These are phyloP conservation scores for Raffaelea albimanens DNA, from an alignment of 2,329 filamentous ascomycete species.

Conservation along the genomic window DNA sequence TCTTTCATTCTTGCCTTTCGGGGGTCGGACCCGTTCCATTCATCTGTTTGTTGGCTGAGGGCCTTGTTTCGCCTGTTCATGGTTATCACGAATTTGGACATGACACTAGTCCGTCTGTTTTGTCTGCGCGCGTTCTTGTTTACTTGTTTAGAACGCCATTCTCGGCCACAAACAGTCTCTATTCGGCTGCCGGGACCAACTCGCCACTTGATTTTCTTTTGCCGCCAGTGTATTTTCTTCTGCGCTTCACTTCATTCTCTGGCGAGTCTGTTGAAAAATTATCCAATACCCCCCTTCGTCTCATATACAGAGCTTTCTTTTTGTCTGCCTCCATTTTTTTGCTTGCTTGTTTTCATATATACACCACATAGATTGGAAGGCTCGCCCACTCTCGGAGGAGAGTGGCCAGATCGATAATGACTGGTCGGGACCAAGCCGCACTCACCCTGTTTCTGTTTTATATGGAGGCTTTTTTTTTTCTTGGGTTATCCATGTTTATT, in stretches of 20 bases:
- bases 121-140: no score
- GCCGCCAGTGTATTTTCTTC: background rate
- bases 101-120: background rate
- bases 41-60: background rate
- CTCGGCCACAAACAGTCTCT: background rate
- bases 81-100: background rate
- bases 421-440: background rate
- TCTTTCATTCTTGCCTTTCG: slow-evolving; percentile 1
- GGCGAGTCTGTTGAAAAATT: slow-evolving; percentile 1
- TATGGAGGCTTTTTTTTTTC: background rate
- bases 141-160: background rate
- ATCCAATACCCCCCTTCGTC: slow-evolving; percentile 5
- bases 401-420: background rate
- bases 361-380: slow-evolving; percentile 10
- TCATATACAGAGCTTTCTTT: background rate
- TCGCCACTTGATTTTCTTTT: background rate
- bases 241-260: background rate
- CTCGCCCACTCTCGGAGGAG: background rate
- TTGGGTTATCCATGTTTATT: background rate
- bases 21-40: background rate
- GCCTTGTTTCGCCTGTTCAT: background rate
- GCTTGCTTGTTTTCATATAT: background rate
- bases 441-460: background rate
- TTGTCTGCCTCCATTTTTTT: no score
- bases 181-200: background rate